A percentile compares a stretch with the other conserved stretches of the same genome.
phyloP scores from a whole-genome alignment of 2,329 filamentous ascomycete genomes.

The Talaromyces funiculosus region DNA sequence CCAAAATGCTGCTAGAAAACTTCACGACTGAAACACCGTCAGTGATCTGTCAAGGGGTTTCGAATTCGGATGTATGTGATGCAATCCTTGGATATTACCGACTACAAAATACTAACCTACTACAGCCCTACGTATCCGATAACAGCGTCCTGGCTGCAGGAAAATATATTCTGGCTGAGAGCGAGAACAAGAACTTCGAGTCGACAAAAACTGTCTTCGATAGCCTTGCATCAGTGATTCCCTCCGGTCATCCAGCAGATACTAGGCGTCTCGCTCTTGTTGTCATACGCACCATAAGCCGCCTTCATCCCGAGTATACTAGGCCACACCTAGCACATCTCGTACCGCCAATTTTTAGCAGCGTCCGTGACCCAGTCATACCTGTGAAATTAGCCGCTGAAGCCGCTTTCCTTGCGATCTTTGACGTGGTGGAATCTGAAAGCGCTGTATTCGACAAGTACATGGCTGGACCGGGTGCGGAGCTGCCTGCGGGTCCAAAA shows the following conservation, averaged over 20 bases:
- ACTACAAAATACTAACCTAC: conserved; percentile 16
- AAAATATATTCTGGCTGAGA: conserved; percentile 72
- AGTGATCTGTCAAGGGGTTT: conserved; percentile 74
- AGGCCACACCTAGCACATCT: conserved; percentile 75
- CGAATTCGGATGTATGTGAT: conserved; percentile 63
- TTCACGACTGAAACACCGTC: conserved; percentile 69
- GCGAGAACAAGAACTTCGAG: conserved; percentile 60
- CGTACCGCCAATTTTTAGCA: conserved; percentile 78
- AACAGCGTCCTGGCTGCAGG: conserved; percentile 85
- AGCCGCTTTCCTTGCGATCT: conserved; percentile 85
- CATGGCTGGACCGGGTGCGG: conserved; percentile 62
- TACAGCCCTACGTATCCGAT: conserved; percentile 73
- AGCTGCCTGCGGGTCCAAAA: conserved; percentile 66
- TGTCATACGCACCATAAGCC: conserved; percentile 76
- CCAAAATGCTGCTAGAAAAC: conserved; percentile 61
- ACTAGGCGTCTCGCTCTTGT: conserved; percentile 82
- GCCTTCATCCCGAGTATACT: conserved; percentile 71
- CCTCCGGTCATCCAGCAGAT: conserved; percentile 72
- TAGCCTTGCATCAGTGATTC: conserved; percentile 66
- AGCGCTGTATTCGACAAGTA: conserved; percentile 85
- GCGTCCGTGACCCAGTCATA: conserved; percentile 85
- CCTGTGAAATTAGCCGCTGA: conserved; percentile 94
- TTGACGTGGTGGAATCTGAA: conserved; percentile 84
- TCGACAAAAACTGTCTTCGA: conserved; percentile 74
- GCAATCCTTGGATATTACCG: not conserved